A percentile compares a stretch with the other conserved stretches of the same genome.
These are phyloP conservation scores for Boletus bicolor DNA, from an alignment of 768 basidiomycete genomes.

Conservation along the genomic window DNA sequence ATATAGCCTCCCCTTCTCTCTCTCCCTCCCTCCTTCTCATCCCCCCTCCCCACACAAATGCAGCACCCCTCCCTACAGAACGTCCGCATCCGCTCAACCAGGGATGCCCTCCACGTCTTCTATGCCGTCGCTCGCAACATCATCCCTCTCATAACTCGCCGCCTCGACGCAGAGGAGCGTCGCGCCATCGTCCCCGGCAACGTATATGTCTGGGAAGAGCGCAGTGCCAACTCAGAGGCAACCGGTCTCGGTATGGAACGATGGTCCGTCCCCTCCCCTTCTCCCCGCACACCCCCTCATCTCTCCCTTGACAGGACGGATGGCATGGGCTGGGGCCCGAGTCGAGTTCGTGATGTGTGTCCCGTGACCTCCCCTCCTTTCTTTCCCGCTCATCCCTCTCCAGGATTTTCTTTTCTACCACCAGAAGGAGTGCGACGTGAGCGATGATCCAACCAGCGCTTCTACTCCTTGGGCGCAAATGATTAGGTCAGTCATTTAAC, in stretches of 20 bases:
- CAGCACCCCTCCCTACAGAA: conserved; percentile 74
- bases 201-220: conserved; percentile 88
- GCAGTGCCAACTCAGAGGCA: conserved; percentile 75
- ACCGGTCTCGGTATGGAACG: conserved; percentile 86
- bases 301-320: conserved; percentile 41
- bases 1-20: conserved; percentile 34
- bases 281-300: not conserved
- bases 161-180: conserved; percentile 80
- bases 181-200: conserved; percentile 70
- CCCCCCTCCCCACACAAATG: conserved; percentile 40
- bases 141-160: conserved; percentile 74
- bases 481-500: conserved; percentile 50
- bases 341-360: conserved; percentile 55
- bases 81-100: conserved; percentile 73
- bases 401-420: conserved; percentile 59
- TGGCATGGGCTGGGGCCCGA: conserved; percentile 83
- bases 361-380: not conserved
- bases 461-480: conserved; percentile 74
- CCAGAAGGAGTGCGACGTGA: conserved; percentile 43
- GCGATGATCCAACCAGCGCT: conserved; percentile 39
- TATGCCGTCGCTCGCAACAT: conserved; percentile 66
- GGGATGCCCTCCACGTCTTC: conserved; percentile 81
- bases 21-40: conserved; percentile 24
- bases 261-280: conserved; percentile 46
- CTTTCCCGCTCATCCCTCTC: conserved; percentile 3